phyloP scores from a whole-genome alignment of 768 basidiomycete genomes.

The Suillus ampliporus region DNA sequence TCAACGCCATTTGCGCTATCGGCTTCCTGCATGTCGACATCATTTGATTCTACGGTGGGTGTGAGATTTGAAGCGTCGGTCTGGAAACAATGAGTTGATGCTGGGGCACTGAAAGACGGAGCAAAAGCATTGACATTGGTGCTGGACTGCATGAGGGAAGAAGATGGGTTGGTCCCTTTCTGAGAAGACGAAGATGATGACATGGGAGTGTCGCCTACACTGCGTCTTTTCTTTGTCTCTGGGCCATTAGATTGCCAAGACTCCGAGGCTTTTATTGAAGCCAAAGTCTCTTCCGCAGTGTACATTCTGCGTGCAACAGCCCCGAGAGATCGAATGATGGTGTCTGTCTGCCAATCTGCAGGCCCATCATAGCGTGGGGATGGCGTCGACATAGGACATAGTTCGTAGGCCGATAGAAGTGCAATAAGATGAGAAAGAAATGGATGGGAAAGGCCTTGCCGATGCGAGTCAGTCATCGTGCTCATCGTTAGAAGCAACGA shows the following conservation, averaged over 20 bases:
- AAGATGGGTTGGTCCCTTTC: conserved; percentile 23
- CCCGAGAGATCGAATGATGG: conserved; percentile 56
- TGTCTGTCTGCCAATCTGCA: conserved; percentile 61
- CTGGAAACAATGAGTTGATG: conserved; percentile 1
- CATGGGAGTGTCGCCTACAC: conserved; percentile 44
- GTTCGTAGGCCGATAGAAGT: conserved; percentile 63
- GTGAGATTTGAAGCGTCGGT: neutral
- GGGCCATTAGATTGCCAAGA: conserved; percentile 41
- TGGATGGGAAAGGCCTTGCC: conserved; percentile 34
- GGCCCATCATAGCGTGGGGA: conserved; percentile 62
- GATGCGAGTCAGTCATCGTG: conserved; percentile 30
- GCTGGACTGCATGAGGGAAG: conserved; percentile 32
- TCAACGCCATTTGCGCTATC: conserved; percentile 34
- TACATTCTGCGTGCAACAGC: conserved; percentile 59
- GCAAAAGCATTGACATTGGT: conserved; percentile 15
- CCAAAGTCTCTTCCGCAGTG: conserved; percentile 55
- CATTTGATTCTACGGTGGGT: conserved; percentile 11
- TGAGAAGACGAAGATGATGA: conserved; percentile 33
- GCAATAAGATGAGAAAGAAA: conserved; percentile 63
- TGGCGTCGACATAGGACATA: conserved; percentile 55
- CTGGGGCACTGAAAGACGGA: neutral
- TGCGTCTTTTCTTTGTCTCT: conserved; percentile 52
- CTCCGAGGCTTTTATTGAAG: conserved; percentile 45
- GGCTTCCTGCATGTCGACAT: conserved; percentile 37
- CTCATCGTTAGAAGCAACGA: conserved; percentile 39